Base-by-base conservation (phyloP, 345 rosid genomes). In the Cardamine occulta region DNA sequence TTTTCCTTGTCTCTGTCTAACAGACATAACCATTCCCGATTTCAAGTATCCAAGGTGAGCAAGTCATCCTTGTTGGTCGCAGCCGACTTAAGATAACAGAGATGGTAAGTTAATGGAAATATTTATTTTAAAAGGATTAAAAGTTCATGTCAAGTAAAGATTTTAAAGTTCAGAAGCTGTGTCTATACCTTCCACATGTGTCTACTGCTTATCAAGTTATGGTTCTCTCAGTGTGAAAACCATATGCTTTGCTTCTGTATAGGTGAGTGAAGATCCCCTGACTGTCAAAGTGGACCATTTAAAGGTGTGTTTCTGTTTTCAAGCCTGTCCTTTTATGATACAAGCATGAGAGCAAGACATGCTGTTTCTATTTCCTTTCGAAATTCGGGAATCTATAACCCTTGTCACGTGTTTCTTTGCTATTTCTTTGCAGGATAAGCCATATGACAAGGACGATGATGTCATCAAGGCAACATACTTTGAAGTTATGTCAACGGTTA, bases 221-320 rank as follows among this genome's bases (percentile, higher is more conserved):
- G 52, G 15, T 58, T 63, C 71, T 54, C 29, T 29, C 34, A 68
- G 66, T 78, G 79, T 82, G 67, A 66, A 28, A 40, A n/a, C 60
- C 23, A 42, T 78, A 62, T 66, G 44, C 69, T 80, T 26, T 77
- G 35, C 64, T n/a, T 56, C 21, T 42, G 54, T 44, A 52, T 79
- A 93, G 98, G 97, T 80, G 70, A 82, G 84, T 28, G 93, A 91
- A 82, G 92, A 89, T 64, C 97, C 97, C 49, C 88, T 93, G 44
- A 88, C 88, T 0, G 97, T 93, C 81, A 91, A 91, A 82, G 91
- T 91, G 23, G 97, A 93, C 78, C 96, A 89, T 82, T 82, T 93
- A 48, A 93, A 91, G 96, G 98, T 82, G 72, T 66, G 80, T 54
- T 55, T 24, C 52, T 40, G 37, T 35, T 51, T 66, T 53, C 18